Evolutionary conservation across 768 basidiomycete species (phyloP).

Genomic region (Myochromella boudieri): DNA sequence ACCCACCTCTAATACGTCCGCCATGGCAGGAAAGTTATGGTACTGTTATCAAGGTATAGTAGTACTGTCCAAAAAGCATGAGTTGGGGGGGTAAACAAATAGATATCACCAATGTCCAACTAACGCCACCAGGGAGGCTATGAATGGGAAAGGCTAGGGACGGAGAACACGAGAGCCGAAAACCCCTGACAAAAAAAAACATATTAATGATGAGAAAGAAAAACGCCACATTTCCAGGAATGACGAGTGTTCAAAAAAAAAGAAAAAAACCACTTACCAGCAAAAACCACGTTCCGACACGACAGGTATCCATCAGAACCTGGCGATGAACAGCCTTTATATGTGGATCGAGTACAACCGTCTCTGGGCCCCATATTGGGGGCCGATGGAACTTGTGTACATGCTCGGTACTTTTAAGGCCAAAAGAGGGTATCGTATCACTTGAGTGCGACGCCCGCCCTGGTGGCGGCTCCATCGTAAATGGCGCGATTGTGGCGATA

Average conservation of each 20-base stretch:
- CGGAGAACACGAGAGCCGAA: conserved; percentile 21
- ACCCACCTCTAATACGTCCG: neutral
- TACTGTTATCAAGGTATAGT: too few species aligned
- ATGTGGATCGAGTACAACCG: conserved; percentile 34
- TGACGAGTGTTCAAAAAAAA: neutral
- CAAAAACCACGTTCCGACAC: conserved; percentile 21
- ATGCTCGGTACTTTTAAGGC: neutral
- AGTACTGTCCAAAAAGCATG: too few species aligned
- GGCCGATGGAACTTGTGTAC: conserved; percentile 22
- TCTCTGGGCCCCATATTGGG: conserved; percentile 40
- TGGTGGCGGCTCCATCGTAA: conserved; percentile 8
- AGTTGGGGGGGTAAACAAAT: neutral
- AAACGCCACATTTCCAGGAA: neutral
- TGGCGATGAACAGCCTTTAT: conserved; percentile 31
- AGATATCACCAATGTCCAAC: neutral
- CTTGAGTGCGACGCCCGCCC: neutral
- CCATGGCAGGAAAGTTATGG: too few species aligned
- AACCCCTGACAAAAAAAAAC: conserved; percentile 13
- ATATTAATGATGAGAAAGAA: neutral
- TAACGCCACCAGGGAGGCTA: neutral
- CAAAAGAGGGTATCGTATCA: conserved; percentile 9
- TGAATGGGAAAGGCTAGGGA: conserved; percentile 19
- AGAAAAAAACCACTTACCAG: conserved; percentile 18
- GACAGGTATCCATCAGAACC: conserved; percentile 27
- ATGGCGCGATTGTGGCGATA: conserved; percentile 19